Evolutionary conservation across 2,329 filamentous ascomycete genomes (phyloP).

Genomic region (Paramyrothecium sp.): DNA sequence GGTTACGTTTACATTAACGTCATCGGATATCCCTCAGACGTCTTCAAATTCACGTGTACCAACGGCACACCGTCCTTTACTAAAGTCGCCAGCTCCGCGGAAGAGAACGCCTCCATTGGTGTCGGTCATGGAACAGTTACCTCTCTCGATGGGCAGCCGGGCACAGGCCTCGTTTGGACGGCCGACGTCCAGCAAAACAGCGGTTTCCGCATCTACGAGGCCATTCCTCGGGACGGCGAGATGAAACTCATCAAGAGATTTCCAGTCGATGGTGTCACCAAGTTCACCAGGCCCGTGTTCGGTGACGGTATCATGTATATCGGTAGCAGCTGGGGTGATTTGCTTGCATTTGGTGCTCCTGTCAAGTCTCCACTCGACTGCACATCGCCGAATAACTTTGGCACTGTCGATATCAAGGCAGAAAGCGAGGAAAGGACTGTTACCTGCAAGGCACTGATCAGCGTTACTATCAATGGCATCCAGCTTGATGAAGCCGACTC

Average conservation of each 20-base stretch:
- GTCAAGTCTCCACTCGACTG: slow-evolving; percentile 55
- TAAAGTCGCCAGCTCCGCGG: slow-evolving; percentile 47
- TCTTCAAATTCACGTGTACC: slow-evolving; percentile 57
- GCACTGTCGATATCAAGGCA: slow-evolving; percentile 38
- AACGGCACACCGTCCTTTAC: slow-evolving; percentile 50
- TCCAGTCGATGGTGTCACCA: slow-evolving; percentile 48
- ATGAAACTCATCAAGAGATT: slow-evolving; percentile 50
- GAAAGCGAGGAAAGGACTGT: slow-evolving; percentile 26
- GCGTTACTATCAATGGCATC: slow-evolving; percentile 38
- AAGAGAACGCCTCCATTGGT: slow-evolving; percentile 51
- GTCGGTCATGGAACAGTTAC: slow-evolving; percentile 57
- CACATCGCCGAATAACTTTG: slow-evolving; percentile 46
- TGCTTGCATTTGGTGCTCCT: slow-evolving; percentile 56
- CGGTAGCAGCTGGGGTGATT: slow-evolving; percentile 46
- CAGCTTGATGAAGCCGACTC: slow-evolving; percentile 28
- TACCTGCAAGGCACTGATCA: slow-evolving; percentile 47
- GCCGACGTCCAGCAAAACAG: slow-evolving; percentile 50
- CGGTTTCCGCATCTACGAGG: slow-evolving; percentile 51
- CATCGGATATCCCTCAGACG: slow-evolving; percentile 52
- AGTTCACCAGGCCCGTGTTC: slow-evolving; percentile 58
- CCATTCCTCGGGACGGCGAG: slow-evolving; percentile 43
- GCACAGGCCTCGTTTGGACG: slow-evolving; percentile 56
- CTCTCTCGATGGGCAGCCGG: slow-evolving; percentile 48
- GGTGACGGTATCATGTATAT: slow-evolving; percentile 55
- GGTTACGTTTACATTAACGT: slow-evolving; percentile 49